Base-by-base conservation (phyloP, 2,329 filamentous ascomycete genomes). In the Blumeria hordei region DNA sequence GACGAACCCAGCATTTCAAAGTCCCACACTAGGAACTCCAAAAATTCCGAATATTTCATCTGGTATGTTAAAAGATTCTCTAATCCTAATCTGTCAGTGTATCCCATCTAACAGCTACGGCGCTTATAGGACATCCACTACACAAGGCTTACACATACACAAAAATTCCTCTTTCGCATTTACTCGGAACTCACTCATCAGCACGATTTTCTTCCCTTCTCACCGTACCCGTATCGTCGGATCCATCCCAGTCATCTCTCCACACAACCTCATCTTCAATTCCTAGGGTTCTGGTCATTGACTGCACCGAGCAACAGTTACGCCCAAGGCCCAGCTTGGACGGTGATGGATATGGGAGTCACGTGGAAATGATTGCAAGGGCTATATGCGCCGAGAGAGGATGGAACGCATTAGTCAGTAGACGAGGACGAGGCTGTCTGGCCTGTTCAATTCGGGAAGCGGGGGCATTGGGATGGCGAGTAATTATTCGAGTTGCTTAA, bases 391-490 rank as follows among this genome's bases (percentile, higher is more conserved):
- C 83, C 0, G 78, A 85, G 63, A 78, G 75, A 60, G 84, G 84
- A 2, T 81, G 80, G 72, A 83, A 87, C 64, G 83, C 84, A 21
- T 64, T 88, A 16, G 72, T 88, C 58, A 84, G 80, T 58, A 72
- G 81, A 54, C 71, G 74, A 41, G 75, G 77, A 59, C 72, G 82
- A 58, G 83, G 81, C 0, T 90, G 85, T 63, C 66, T 88, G 37
- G 75, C 76, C 3, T 90, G 85, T 66, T 82, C 81, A 43, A 76
- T 90, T 45, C 74, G 85, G 16, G 83, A 90, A 69, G 83, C 83
- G 0, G 78, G 78, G 5, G 83, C 80, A 3, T 64, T 87, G 56
- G 80, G 77, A 1, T 80, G 85, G 71, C 57, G 57, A 33, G 60
- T 64, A 39, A 54, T 64, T 44, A 36, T 64, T n/a, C 60, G 62